Percentiles rank a stretch among this genome's conserved stretches.
Evolutionary conservation across 2,329 filamentous ascomycete genomes (phyloP).

Genomic region (Colletotrichum sp.): DNA sequence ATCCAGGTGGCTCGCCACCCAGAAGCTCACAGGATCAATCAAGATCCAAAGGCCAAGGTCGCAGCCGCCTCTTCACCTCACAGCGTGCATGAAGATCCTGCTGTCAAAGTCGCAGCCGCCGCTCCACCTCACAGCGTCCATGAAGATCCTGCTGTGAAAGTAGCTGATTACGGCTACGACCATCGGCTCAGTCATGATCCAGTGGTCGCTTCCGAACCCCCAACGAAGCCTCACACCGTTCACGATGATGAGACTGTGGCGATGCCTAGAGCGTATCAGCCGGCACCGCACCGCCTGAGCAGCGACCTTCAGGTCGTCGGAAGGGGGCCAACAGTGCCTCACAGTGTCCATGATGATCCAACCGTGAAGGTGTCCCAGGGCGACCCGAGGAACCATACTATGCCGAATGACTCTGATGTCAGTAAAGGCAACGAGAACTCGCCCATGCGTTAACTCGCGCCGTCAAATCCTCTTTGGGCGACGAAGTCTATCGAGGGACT

Average conservation of each 20-base stretch:
- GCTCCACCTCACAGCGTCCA: neutral
- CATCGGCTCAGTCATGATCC: slow-evolving; percentile 7
- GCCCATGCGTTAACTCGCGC: neutral
- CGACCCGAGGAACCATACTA: neutral
- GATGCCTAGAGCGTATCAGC: neutral
- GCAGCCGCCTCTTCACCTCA: neutral
- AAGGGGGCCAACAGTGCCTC: neutral
- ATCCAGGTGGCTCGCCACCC: neutral
- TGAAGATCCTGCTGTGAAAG: neutral
- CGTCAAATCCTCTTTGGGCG: neutral
- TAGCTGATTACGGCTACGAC: neutral
- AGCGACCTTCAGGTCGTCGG: neutral
- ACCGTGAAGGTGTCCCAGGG: neutral
- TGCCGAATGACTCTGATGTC: neutral
- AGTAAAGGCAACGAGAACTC: neutral
- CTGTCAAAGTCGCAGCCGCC: neutral
- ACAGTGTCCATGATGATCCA: neutral
- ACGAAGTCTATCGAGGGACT: neutral
- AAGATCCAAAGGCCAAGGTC: neutral
- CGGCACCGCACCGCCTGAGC: neutral
- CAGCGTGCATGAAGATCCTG: neutral
- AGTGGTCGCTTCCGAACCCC: neutral
- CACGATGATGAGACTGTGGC: neutral
- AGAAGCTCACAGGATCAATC: neutral
- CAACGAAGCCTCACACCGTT: neutral